These are phyloP conservation scores for Dissophora globulifera DNA, from an alignment of 192 early-diverging fungal genomes.

Conservation along the genomic window DNA sequence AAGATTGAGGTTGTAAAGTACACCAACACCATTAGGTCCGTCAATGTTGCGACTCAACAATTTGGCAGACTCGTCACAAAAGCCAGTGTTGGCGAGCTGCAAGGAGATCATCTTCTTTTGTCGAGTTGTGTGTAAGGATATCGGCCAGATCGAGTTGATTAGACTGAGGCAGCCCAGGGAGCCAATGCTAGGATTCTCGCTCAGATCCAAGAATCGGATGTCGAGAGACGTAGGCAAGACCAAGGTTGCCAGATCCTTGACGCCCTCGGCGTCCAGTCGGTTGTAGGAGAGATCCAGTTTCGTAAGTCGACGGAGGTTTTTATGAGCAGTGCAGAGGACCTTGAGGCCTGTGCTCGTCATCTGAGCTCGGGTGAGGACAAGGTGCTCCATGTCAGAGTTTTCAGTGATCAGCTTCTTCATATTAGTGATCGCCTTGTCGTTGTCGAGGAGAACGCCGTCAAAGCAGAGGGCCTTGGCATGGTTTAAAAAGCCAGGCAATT, in stretches of 20 bases:
- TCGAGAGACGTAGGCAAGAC: slow-evolving; percentile 36
- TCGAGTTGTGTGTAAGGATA: slow-evolving; percentile 9
- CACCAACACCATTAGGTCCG: slow-evolving; percentile 12
- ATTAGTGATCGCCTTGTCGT: slow-evolving; percentile 45
- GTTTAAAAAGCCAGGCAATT: slow-evolving; percentile 23
- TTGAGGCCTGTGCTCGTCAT: slow-evolving; percentile 43
- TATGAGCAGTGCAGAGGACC: slow-evolving; percentile 31
- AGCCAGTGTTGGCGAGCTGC: slow-evolving; percentile 38
- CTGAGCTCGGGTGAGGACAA: slow-evolving; percentile 19
- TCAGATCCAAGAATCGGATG: slow-evolving; percentile 26
- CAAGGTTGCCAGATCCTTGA: slow-evolving; percentile 26
- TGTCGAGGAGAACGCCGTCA: slow-evolving; percentile 45
- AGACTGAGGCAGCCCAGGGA: slow-evolving; percentile 20
- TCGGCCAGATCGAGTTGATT: slow-evolving; percentile 41
- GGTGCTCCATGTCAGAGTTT: slow-evolving; percentile 41
- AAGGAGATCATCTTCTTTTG: slow-evolving; percentile 23
- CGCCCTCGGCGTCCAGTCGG: slow-evolving; percentile 28
- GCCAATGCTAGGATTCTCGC: slow-evolving; percentile 41
- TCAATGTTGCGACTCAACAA: slow-evolving; percentile 17
- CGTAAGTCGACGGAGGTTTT: slow-evolving; percentile 29
- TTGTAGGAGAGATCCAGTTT: slow-evolving; percentile 39
- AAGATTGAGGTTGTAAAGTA: slow-evolving; percentile 18
- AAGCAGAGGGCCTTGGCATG: slow-evolving; percentile 23
- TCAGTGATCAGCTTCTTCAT: slow-evolving; percentile 48
- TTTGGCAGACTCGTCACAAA: slow-evolving; percentile 32